These are phyloP conservation scores for Sphagnum tenellum DNA, from an alignment of 225 moss, liverwort and hornwort species.

Conservation along the genomic window DNA sequence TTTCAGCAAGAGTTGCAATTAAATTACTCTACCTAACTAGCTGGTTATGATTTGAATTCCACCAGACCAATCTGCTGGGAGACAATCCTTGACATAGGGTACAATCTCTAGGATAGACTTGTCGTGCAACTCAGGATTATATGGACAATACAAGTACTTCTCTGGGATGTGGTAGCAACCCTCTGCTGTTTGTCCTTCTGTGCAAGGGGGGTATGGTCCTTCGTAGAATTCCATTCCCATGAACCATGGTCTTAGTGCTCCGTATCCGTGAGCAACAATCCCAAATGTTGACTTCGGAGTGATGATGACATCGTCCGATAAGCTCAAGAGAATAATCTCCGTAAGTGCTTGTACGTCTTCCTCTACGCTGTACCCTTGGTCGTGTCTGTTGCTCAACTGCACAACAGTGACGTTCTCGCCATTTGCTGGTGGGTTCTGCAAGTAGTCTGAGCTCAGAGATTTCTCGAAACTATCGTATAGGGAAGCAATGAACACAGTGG, in stretches of 20 bases:
- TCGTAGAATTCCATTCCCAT: no score
- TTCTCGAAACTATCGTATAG: neutral
- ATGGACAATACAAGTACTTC: no score
- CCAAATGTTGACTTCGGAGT: constrained; percentile 2
- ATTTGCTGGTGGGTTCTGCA: neutral
- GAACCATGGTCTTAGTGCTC: neutral
- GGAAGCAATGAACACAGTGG: neutral
- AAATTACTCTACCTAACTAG: no score
- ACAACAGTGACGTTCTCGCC: neutral
- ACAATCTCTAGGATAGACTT: no score
- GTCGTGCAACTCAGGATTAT: no score
- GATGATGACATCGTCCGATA: neutral
- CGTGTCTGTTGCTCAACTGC: neutral
- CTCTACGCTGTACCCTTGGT: neutral
- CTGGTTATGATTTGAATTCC: no score
- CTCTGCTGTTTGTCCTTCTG: no score
- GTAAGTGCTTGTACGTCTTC: constrained; percentile 1
- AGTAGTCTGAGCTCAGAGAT: neutral
- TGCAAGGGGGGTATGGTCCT: no score
- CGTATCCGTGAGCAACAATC: neutral
- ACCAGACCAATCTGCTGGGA: no score
- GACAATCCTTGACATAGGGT: no score
- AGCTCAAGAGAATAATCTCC: neutral
- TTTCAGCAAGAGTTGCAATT: no score
- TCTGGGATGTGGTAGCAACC: no score